phyloP scores from a whole-genome alignment of 2,329 filamentous ascomycete species.

The Eurotiales sp. region DNA sequence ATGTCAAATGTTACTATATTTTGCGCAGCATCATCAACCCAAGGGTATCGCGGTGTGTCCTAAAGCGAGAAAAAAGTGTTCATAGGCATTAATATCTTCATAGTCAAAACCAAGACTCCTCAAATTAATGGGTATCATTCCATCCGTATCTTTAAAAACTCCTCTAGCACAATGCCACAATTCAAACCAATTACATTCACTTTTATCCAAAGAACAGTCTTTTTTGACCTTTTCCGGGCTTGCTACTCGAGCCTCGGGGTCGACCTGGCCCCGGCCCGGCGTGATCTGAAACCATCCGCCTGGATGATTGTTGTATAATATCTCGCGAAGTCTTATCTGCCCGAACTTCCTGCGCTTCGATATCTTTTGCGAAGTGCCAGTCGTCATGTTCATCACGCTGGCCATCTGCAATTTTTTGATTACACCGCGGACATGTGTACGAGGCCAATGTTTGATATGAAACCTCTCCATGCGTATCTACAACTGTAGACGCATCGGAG shows the following conservation, averaged over 20 bases:
- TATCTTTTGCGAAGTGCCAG: slow-evolving; percentile 89
- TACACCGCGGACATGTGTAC: slow-evolving; percentile 64
- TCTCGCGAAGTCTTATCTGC: slow-evolving; percentile 11
- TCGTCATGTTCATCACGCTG: slow-evolving; percentile 76
- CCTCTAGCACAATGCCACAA: neutral
- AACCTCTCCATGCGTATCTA: neutral
- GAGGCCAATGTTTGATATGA: neutral
- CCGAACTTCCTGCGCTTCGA: slow-evolving; percentile 63
- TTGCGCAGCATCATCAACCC: too few species aligned
- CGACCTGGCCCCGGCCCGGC: slow-evolving; percentile 19
- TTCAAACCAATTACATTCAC: neutral
- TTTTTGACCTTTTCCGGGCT: slow-evolving; percentile 34
- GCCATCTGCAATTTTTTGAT: slow-evolving; percentile 53
- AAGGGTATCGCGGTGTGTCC: too few species aligned
- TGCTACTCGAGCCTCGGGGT: slow-evolving; percentile 18
- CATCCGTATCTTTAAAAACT: neutral
- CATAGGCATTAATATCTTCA: neutral
- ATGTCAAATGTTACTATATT: too few species aligned
- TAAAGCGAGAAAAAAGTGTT: too few species aligned
- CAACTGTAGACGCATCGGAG: neutral
- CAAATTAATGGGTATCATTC: neutral
- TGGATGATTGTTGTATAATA: slow-evolving; percentile 14
- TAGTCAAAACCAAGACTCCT: neutral
- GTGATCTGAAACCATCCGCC: slow-evolving; percentile 19
- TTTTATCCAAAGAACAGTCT: slow-evolving; percentile 31